phyloP scores from a whole-genome alignment of 176 grass and related monocot species.

The Rhipidocladum racemiflorum region DNA sequence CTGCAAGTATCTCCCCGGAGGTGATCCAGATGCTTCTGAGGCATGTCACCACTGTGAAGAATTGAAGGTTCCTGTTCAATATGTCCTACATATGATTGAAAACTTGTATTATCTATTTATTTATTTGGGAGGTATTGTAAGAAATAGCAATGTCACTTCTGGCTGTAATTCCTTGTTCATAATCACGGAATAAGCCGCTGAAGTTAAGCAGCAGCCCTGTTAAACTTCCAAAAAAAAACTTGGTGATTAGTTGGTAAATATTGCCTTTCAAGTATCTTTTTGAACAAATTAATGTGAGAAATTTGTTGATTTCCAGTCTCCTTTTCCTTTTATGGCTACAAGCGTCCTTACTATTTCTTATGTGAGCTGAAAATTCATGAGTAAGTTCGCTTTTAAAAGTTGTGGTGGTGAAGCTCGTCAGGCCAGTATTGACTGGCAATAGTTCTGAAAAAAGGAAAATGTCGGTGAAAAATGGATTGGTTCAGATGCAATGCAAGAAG shows the following conservation, averaged over 20 bases:
- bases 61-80: slow-evolving; percentile 27
- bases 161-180: slow-evolving; percentile 31
- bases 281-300: background rate
- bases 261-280: background rate
- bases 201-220: background rate
- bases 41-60: slow-evolving; percentile 80
- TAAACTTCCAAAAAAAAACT: slow-evolving; percentile 7
- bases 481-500: background rate
- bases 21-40: slow-evolving; percentile 84
- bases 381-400: background rate
- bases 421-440: background rate
- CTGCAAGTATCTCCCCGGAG: slow-evolving; percentile 52
- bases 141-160: slow-evolving; percentile 16
- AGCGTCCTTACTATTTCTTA: background rate
- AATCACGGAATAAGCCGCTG: slow-evolving; percentile 30
- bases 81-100: background rate
- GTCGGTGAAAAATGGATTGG: background rate
- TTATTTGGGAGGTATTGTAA: slow-evolving; percentile 32
- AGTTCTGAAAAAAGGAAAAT: background rate
- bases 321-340: background rate
- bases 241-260: background rate
- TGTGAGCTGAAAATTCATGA: background rate
- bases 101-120: slow-evolving; percentile 30
- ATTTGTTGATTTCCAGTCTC: background rate
- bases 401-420: background rate